These are phyloP conservation scores for Fraxinus baroniana DNA, from an alignment of 305 asterid genomes.

Conservation along the genomic window DNA sequence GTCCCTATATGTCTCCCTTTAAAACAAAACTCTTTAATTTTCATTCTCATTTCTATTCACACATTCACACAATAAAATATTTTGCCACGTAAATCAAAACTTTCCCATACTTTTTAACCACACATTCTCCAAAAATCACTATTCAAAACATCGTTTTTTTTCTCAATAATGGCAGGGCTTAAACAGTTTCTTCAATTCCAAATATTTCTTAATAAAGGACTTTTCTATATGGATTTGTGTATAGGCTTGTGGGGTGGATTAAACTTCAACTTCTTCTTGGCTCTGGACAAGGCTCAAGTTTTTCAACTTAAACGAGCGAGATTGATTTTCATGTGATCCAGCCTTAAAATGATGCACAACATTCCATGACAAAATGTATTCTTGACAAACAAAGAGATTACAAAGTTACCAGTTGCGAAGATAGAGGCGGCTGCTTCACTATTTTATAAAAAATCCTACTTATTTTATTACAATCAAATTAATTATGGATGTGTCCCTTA, in stretches of 20 bases:
- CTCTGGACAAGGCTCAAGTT: conserved; percentile 3
- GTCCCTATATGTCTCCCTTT: too few species aligned
- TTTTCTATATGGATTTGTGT: not conserved
- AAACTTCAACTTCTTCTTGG: not conserved
- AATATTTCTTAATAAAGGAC: conserved; percentile 3
- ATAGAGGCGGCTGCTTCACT: not conserved
- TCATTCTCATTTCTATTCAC: too few species aligned
- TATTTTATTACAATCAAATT: not conserved
- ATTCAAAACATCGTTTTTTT: too few species aligned
- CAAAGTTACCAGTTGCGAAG: conserved; percentile 18
- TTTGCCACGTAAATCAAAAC: too few species aligned
- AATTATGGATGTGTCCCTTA: not conserved
- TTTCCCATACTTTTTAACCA: too few species aligned
- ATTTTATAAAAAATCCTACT: not conserved
- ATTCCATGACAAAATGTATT: conserved; percentile 10
- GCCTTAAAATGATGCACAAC: not conserved
- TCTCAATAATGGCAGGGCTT: not conserved
- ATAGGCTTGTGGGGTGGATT: not conserved
- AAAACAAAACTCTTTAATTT: too few species aligned
- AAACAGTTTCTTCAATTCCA: conserved; percentile 8
- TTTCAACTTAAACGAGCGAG: not conserved
- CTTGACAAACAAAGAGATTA: not conserved
- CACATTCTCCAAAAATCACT: too few species aligned
- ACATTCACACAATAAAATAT: too few species aligned
- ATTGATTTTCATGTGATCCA: conserved; percentile 1